phyloP scores from a whole-genome alignment of 1,139 yeast species.

The Suhomyces atakaporum region DNA sequence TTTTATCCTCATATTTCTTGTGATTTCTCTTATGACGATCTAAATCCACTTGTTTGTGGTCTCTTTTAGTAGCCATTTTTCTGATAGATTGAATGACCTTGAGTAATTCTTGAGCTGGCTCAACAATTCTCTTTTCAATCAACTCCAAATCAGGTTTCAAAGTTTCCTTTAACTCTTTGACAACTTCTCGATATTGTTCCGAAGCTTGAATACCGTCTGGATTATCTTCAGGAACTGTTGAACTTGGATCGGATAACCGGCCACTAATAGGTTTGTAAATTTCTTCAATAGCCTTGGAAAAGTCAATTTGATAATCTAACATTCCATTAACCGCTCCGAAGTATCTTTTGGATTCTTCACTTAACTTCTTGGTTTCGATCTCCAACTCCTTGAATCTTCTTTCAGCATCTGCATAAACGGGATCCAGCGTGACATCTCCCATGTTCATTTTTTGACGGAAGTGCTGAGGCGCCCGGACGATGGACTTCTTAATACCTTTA shows the following conservation, averaged over 20 bases:
- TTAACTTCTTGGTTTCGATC: constrained; percentile 81
- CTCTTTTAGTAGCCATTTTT: constrained; percentile 93
- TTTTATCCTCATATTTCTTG: constrained; percentile 75
- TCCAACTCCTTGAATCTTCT: constrained; percentile 93
- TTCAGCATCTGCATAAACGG: constrained; percentile 93
- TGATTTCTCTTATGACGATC: constrained; percentile 78
- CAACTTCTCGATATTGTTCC: constrained; percentile 86
- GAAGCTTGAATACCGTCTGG: constrained; percentile 96
- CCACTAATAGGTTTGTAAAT: constrained; percentile 96
- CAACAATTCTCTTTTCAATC: constrained; percentile 84
- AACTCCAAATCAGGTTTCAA: constrained; percentile 91
- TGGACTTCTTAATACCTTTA: constrained; percentile 87
- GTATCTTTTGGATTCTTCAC: constrained; percentile 87
- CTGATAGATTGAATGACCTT: constrained; percentile 79
- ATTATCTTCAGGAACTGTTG: constrained; percentile 85
- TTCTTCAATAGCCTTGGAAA: constrained; percentile 91
- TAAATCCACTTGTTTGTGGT: constrained; percentile 91
- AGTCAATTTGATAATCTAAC: constrained; percentile 90
- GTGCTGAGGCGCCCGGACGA: constrained; percentile 82
- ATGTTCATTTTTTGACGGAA: constrained; percentile 77
- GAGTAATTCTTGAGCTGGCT: constrained; percentile 89
- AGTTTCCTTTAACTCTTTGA: constrained; percentile 78
- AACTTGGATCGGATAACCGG: constrained; percentile 82
- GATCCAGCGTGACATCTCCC: constrained; percentile 84
- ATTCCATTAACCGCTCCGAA: constrained; percentile 90